Percentiles rank a stretch among this genome's conserved stretches.
phyloP scores from a whole-genome alignment of 202 grass and related monocot genomes.

The Alloteropsis angusta region DNA sequence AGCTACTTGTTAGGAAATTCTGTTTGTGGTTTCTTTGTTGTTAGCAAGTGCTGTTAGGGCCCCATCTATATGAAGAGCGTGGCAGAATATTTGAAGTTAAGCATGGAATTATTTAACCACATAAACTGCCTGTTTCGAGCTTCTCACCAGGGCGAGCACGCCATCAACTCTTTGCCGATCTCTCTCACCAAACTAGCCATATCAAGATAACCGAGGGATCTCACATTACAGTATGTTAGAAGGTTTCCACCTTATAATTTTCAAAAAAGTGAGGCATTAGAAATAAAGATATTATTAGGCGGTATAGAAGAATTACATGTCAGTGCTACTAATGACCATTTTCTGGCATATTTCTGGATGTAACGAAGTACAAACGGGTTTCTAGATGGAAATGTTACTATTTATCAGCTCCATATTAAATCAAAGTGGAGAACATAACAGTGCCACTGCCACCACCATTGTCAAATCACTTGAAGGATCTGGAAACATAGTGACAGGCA shows the following conservation, averaged over 20 bases:
- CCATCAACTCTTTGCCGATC: neutral
- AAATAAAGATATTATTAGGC: neutral
- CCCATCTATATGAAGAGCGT: neutral
- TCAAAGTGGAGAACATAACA: neutral
- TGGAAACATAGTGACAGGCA: neutral
- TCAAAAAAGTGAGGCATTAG: neutral
- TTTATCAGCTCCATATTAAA: neutral
- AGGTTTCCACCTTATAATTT: neutral
- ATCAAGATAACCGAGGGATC: neutral
- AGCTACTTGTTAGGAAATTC: neutral
- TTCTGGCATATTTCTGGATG: neutral
- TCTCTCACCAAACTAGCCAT: neutral
- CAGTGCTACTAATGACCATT: neutral
- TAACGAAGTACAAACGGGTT: neutral
- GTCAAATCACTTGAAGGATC: neutral
- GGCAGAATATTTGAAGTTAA: neutral
- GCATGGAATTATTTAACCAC: neutral
- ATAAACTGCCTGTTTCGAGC: neutral
- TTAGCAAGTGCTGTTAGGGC: neutral
- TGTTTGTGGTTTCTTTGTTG: neutral
- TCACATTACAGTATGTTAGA: neutral
- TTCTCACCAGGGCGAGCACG: neutral
- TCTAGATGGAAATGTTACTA: neutral
- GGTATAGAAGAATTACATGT: neutral
- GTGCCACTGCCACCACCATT: neutral